Conservation (phyloP, 2,329 filamentous ascomycete genomes). For the Pseudonectria buxi region DNA sequence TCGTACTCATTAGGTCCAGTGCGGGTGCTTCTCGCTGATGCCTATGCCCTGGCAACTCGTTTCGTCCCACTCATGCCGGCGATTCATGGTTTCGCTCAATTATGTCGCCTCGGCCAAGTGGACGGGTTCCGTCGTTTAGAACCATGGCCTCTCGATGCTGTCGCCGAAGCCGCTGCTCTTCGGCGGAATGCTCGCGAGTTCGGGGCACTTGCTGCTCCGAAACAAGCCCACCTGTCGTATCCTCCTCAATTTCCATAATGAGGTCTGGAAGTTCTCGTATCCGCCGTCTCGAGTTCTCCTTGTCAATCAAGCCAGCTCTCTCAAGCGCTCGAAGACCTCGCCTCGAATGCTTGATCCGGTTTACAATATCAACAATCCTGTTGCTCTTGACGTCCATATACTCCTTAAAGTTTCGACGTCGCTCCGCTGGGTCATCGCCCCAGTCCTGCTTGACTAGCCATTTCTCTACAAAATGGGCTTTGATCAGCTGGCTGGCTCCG, state of each 20-base stretch:
- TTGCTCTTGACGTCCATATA: conserved; percentile 47
- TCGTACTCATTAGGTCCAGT: no score
- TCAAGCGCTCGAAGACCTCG: conserved; percentile 46
- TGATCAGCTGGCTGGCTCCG: conserved; percentile 49
- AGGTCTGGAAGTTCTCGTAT: conserved; percentile 26
- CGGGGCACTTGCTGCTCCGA: conserved; percentile 24
- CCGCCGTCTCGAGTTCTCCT: conserved; percentile 22
- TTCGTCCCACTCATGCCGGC: conserved; percentile 17
- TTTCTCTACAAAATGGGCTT: conserved; percentile 60
- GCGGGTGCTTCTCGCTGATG: no score
- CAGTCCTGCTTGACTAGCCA: conserved; percentile 72
- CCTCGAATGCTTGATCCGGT: conserved; percentile 39
- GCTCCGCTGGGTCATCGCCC: conserved; percentile 48
- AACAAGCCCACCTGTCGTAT: conserved; percentile 15
- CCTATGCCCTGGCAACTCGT: no score
- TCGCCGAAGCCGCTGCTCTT: conserved; percentile 67
- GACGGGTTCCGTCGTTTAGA: conserved; percentile 74
- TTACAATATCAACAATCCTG: conserved; percentile 46
- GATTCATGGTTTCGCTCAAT: conserved; percentile 56
- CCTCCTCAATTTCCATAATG: conserved; percentile 28
- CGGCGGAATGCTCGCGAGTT: conserved; percentile 47
- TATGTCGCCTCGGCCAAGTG: conserved; percentile 69
- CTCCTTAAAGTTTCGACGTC: conserved; percentile 45
- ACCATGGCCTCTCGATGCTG: conserved; percentile 85
- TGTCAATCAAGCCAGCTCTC: conserved; percentile 41